Evolutionary conservation across 768 basidiomycete species (phyloP), one percentile per base, ranked within the genome.

Genomic region (Fomitopsis pulvina): DNA sequence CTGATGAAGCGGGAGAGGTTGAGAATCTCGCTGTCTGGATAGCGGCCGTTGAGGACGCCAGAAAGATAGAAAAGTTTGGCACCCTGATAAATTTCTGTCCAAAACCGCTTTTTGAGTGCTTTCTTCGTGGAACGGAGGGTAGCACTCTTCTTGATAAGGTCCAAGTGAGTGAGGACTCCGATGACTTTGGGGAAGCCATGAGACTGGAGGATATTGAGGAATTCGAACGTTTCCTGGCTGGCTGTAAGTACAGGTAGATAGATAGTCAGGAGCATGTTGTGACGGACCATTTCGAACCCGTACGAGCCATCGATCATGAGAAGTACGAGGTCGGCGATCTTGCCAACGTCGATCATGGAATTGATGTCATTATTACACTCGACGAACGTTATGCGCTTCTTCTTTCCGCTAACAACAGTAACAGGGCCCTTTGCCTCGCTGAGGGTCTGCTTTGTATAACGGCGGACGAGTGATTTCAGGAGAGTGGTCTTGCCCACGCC

Each of bases 101-200:
- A 99, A 72, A 99, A 99, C 9, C 96, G 89, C 63, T 92, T 96
- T 69, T 99, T 99, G 32, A 99, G 79, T 0, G 84, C 71, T 61
- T 96, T 96, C 72, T 98, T 99, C 47, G 92, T 92, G 44, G 81
- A 80, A 50, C 85, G 87, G 34, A 98, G 81, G 3, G 84, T 84
- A 0, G 87, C 76, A 4, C 86, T 78, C 63, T 92, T 94, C 75
- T 96, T 96, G 57, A 99, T 88, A 56, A 99, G 85, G 68, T 98
- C 96, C 37, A 98, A 83, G 67, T 99, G 96, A 41, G 92, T 87
- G 41, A 99, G 86, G 51, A 99, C 69, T 49, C 96, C 95, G 54
- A 99, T 92, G 59, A 98, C 92, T 75, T 98, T 99, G 2, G 96
- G 96, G 65, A 99, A 95, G 27, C 96, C 96, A 63, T 99, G 96